A percentile compares a stretch with the other conserved stretches of the same genome.
These are phyloP conservation scores for Lactarius pseudohatsudake DNA, from an alignment of 768 basidiomycete species.

Conservation along the genomic window DNA sequence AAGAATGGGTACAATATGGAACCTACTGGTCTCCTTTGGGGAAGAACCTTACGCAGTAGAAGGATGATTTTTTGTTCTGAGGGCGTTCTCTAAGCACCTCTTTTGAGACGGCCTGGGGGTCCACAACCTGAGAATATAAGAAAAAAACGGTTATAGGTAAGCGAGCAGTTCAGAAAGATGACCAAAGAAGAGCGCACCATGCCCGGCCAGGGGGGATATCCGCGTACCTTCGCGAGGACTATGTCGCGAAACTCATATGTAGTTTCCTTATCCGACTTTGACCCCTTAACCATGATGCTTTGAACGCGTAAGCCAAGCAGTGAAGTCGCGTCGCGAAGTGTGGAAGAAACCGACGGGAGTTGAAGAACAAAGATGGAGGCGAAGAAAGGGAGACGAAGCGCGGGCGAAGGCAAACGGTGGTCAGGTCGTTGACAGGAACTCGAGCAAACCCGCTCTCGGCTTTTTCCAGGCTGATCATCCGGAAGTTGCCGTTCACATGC, in stretches of 20 bases:
- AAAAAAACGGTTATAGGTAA: conserved; percentile 18
- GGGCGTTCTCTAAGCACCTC: conserved; percentile 72
- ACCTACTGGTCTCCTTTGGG: conserved; percentile 92
- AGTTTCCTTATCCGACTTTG: conserved; percentile 39
- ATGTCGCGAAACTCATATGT: conserved; percentile 75
- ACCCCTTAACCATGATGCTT: conserved; percentile 38
- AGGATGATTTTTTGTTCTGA: conserved; percentile 62
- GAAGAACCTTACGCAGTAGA: conserved; percentile 85
- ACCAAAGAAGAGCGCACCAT: conserved; percentile 61
- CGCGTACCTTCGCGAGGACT: conserved; percentile 91
- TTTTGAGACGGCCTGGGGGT: conserved; percentile 63
- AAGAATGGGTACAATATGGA: conserved; percentile 16
- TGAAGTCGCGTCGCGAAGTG: conserved; percentile 1
- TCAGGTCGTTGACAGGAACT: conserved; percentile 1
- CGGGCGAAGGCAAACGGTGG: conserved; percentile 7
- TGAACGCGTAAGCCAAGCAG: conserved; percentile 25
- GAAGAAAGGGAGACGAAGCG: background rate
- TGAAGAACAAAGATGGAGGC: background rate
- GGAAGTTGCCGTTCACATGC: conserved; percentile 15
- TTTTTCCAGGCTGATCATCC: conserved; percentile 21
- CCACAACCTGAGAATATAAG: conserved; percentile 63
- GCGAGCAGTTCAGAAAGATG: conserved; percentile 22
- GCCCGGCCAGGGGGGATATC: conserved; percentile 93
- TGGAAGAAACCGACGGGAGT: background rate
- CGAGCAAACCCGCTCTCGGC: conserved; percentile 2